These are phyloP conservation scores for Diutina siamensis DNA, from an alignment of 1,139 yeast genomes.

Conservation along the genomic window DNA sequence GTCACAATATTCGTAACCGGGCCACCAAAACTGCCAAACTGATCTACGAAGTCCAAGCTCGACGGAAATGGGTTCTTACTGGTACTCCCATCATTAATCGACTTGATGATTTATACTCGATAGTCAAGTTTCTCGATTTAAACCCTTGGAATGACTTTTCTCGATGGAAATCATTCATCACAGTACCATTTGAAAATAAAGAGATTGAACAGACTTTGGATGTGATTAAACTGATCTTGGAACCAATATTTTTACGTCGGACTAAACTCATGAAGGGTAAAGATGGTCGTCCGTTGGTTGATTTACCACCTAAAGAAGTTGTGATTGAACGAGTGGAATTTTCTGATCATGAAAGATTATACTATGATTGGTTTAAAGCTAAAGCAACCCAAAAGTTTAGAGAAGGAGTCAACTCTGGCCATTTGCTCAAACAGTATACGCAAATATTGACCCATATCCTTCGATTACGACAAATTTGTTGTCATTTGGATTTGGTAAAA, in stretches of 20 bases:
- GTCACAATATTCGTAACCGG: slow-evolving; percentile 79
- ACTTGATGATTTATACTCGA: slow-evolving; percentile 74
- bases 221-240: slow-evolving; percentile 73
- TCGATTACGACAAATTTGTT: slow-evolving; percentile 78
- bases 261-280: slow-evolving; percentile 75
- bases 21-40: slow-evolving; percentile 75
- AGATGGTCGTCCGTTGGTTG: slow-evolving; percentile 67
- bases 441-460: slow-evolving; percentile 75
- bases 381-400: slow-evolving; percentile 59
- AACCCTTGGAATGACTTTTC: slow-evolving; percentile 88
- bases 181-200: slow-evolving; percentile 69
- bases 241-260: slow-evolving; percentile 73
- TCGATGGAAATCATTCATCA: slow-evolving; percentile 83
- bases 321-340: slow-evolving; percentile 56
- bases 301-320: slow-evolving; percentile 67
- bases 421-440: slow-evolving; percentile 62
- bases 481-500: slow-evolving; percentile 62
- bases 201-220: slow-evolving; percentile 65
- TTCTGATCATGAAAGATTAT: slow-evolving; percentile 49
- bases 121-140: slow-evolving; percentile 60
- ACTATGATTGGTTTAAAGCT: slow-evolving; percentile 62
- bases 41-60: slow-evolving; percentile 50
- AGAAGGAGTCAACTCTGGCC: slow-evolving; percentile 54
- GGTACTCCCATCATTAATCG: slow-evolving; percentile 93
- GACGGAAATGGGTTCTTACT: slow-evolving; percentile 75